Evolutionary conservation across 2,329 filamentous ascomycete genomes (phyloP).

Genomic region (Coniochaeta sp.): DNA sequence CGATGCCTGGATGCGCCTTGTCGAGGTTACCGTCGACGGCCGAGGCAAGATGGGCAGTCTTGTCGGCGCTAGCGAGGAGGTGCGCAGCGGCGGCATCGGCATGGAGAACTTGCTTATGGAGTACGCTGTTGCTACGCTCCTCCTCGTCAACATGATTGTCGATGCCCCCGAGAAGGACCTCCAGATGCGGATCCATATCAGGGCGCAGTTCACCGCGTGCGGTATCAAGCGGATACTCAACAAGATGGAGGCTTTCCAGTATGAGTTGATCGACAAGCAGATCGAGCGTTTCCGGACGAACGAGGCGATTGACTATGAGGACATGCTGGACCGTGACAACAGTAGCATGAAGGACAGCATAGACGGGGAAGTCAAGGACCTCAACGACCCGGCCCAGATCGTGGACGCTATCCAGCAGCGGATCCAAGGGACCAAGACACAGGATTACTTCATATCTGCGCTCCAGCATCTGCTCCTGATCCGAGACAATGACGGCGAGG

Average conservation of each 20-base stretch:
- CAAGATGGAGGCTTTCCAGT: conserved; percentile 98
- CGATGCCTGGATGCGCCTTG: conserved; percentile 97
- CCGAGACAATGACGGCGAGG: conserved; percentile 83
- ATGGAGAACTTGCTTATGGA: conserved; percentile 99
- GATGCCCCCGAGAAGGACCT: conserved; percentile 85
- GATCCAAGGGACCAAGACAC: conserved; percentile 73
- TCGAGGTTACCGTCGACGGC: conserved; percentile 93
- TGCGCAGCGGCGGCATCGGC: conserved; percentile 90
- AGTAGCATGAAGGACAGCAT: conserved; percentile 84
- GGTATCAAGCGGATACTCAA: conserved; percentile 88
- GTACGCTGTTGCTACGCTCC: conserved; percentile 90
- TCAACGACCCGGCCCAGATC: conserved; percentile 89
- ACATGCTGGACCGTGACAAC: conserved; percentile 85
- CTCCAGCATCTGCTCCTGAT: conserved; percentile 93
- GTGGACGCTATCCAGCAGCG: conserved; percentile 87
- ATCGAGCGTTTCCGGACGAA: conserved; percentile 89
- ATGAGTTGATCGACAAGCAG: conserved; percentile 97
- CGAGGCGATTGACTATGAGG: conserved; percentile 96
- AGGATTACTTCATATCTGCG: conserved; percentile 93
- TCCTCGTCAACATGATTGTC: conserved; percentile 93
- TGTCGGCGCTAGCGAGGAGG: conserved; percentile 92
- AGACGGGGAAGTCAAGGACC: conserved; percentile 80
- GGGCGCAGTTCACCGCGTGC: conserved; percentile 91
- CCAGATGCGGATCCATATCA: conserved; percentile 85
- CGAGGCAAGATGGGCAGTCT: conserved; percentile 98